These are phyloP conservation scores for Pichia thaimueangensis DNA, from an alignment of 805 yeast genomes.

Conservation along the genomic window DNA sequence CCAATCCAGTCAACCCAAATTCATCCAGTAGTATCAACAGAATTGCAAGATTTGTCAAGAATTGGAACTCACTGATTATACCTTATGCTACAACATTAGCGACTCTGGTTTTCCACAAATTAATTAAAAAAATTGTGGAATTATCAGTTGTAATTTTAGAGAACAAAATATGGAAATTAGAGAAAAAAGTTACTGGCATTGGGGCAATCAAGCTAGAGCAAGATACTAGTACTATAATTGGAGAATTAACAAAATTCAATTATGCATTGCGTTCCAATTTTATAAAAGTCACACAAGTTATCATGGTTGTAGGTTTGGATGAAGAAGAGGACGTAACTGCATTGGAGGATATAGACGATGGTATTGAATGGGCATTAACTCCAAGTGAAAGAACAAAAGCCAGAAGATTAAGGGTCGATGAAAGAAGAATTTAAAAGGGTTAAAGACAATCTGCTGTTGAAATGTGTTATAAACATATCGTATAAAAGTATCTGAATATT, in stretches of 20 bases:
- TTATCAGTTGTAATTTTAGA: constrained; percentile 55
- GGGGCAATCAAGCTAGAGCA: constrained; percentile 82
- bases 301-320: constrained; percentile 75
- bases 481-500: no score
- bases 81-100: constrained; percentile 47
- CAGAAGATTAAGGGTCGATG: constrained; percentile 29
- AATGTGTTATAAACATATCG: no score
- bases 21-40: background rate
- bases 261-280: constrained; percentile 75
- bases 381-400: constrained; percentile 67
- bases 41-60: constrained; percentile 41
- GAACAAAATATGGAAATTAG: constrained; percentile 57
- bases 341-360: constrained; percentile 20
- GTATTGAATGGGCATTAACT: constrained; percentile 61
- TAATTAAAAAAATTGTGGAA: constrained; percentile 45
- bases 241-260: constrained; percentile 63
- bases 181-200: constrained; percentile 66
- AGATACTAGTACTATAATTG: constrained; percentile 68
- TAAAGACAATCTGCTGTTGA: no score
- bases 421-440: background rate
- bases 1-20: background rate
- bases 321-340: constrained; percentile 43
- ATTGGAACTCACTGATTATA: constrained; percentile 57
- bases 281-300: constrained; percentile 75
- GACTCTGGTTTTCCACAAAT: constrained; percentile 40